phyloP scores from a whole-genome alignment of 352 stramenopile species.

The Globisporangium recalcitrans region DNA sequence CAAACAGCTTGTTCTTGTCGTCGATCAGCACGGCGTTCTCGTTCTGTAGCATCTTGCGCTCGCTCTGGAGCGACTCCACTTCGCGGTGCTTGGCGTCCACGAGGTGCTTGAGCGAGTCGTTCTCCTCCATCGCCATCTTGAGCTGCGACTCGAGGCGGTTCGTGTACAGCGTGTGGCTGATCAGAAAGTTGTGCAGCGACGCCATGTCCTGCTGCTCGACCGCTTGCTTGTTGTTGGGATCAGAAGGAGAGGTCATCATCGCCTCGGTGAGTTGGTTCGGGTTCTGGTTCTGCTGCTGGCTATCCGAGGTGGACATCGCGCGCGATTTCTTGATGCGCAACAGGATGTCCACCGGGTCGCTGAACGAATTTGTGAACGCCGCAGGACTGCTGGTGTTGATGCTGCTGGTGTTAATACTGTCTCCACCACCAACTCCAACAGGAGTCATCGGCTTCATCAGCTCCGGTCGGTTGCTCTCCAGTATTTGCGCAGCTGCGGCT shows the following conservation, averaged over 20 bases:
- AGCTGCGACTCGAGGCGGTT: conserved; percentile 71
- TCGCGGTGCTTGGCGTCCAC: conserved; percentile 51
- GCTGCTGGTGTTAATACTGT: conserved; percentile 9
- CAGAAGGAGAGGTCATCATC: conserved; percentile 20
- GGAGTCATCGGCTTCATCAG: conserved; percentile 19
- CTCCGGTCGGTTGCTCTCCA: conserved; percentile 24
- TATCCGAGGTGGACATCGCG: conserved; percentile 17
- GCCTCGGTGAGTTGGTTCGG: conserved; percentile 12
- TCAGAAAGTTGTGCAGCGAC: conserved; percentile 65
- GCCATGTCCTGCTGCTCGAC: conserved; percentile 50
- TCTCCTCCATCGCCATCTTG: conserved; percentile 62
- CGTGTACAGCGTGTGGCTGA: conserved; percentile 64
- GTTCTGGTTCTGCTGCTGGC: conserved; percentile 15
- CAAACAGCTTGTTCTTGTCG: conserved; percentile 77
- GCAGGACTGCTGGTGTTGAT: conserved; percentile 10
- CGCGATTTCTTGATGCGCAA: conserved; percentile 74
- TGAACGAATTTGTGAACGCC: conserved; percentile 56
- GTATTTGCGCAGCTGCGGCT: conserved; percentile 7
- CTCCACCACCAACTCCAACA: conserved; percentile 9
- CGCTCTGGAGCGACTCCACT: conserved; percentile 41
- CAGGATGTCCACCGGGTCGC: conserved; percentile 70
- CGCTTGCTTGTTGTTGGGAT: conserved; percentile 19
- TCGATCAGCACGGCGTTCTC: conserved; percentile 63
- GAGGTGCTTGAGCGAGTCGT: conserved; percentile 45
- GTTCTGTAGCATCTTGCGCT: conserved; percentile 58